Percentiles rank a stretch among this genome's conserved stretches.
phyloP scores from a whole-genome alignment of 768 basidiomycete species.

The Lactifluus pinguis region DNA sequence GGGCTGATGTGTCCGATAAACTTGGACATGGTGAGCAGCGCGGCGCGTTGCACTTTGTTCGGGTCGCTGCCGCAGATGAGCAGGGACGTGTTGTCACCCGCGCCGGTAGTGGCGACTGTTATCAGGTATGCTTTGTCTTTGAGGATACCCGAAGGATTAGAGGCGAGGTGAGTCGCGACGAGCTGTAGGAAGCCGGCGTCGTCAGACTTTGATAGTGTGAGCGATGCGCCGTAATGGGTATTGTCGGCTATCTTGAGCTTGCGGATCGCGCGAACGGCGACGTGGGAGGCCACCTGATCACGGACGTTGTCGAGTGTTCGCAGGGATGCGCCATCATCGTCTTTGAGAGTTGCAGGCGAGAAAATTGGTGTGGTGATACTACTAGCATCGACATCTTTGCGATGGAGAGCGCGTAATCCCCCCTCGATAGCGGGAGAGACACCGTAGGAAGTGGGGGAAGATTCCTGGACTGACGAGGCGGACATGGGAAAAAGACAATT shows the following conservation, averaged over 20 bases:
- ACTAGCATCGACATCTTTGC: constrained; percentile 3
- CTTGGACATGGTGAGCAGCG: constrained; percentile 55
- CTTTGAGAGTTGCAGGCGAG: not conserved
- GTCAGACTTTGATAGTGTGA: constrained; percentile 49
- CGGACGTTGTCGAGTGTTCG: constrained; percentile 55
- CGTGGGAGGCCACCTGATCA: constrained; percentile 47
- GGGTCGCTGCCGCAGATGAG: constrained; percentile 50
- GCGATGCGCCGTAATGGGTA: constrained; percentile 48
- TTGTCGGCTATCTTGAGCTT: constrained; percentile 43
- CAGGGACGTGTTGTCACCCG: constrained; percentile 27
- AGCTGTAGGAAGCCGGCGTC: constrained; percentile 48
- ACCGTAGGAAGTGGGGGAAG: constrained; percentile 17
- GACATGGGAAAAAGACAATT: not conserved
- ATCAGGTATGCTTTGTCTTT: constrained; percentile 36
- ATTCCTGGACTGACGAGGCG: not conserved
- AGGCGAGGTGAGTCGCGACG: constrained; percentile 45
- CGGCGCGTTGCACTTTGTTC: constrained; percentile 55
- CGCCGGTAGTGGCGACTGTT: constrained; percentile 42
- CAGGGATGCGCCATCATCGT: not conserved
- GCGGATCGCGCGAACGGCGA: constrained; percentile 46
- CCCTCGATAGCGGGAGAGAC: constrained; percentile 4
- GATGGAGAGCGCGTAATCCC: constrained; percentile 1
- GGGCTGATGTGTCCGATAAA: constrained; percentile 53
- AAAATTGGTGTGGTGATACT: constrained; percentile 16
- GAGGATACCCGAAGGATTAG: constrained; percentile 35